Conservation (phyloP, 2,329 filamentous ascomycete genomes). For the Myriosclerotinia duriaeana region DNA sequence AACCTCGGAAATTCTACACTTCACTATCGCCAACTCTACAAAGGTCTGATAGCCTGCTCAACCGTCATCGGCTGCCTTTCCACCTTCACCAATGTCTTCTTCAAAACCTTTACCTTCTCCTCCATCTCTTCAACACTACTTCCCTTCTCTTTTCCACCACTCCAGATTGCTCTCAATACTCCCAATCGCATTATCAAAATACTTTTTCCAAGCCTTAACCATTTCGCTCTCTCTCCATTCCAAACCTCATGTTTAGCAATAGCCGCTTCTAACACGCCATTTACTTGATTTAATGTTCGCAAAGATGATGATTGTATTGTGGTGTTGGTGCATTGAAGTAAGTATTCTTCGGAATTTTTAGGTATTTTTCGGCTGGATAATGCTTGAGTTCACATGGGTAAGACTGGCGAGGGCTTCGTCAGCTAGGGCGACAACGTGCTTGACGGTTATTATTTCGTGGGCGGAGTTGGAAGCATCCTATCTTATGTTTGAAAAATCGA, state of each 20-base stretch:
- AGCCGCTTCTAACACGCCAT: not conserved
- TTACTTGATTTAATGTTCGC: not conserved
- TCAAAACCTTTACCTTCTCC: constrained; percentile 13
- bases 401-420: not conserved
- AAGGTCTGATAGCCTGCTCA: constrained; percentile 15
- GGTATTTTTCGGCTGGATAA: not conserved
- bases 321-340: not conserved
- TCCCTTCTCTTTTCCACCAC: constrained; percentile 13
- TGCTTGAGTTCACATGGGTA: not conserved
- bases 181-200: constrained; percentile 13
- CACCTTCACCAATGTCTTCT: constrained; percentile 16
- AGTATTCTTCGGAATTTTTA: not conserved
- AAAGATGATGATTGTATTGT: not conserved
- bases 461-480: not conserved
- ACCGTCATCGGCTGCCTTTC: constrained; percentile 18
- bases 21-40: not conserved
- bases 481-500: not conserved
- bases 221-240: constrained; percentile 12
- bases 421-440: not conserved
- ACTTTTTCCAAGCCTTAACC: constrained; percentile 15
- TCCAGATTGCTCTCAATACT: constrained; percentile 14
- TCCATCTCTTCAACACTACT: constrained; percentile 7
- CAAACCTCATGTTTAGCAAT: not conserved
- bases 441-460: not conserved
- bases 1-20: too few species aligned